Conservation (phyloP, 2,329 filamentous ascomycete genomes). For the Sarocladiaceae sp. region DNA sequence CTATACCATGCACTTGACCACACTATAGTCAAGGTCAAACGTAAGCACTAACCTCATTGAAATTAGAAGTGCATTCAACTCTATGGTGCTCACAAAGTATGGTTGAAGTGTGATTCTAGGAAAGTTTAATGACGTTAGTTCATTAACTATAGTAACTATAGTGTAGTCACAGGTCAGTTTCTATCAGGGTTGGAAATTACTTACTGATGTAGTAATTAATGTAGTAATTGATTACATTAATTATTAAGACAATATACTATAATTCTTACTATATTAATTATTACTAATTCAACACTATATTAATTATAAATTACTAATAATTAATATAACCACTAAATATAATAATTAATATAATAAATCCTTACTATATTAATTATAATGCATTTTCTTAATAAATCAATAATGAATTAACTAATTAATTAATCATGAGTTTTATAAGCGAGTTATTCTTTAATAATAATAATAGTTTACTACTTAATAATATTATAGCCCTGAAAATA, state of each 20-base stretch:
- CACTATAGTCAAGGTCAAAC: too few relatives aligned
- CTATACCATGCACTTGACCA: too few relatives aligned
- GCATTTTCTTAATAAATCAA: neutral
- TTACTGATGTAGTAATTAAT: neutral
- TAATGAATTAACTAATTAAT: neutral
- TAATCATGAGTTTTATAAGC: neutral
- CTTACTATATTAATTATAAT: neutral
- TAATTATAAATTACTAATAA: neutral
- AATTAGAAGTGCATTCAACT: too few relatives aligned
- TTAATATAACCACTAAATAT: neutral
- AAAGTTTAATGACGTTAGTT: too few relatives aligned
- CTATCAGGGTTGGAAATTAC: too few relatives aligned
- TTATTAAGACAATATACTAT: neutral
- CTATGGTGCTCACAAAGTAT: too few relatives aligned
- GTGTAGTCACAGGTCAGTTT: neutral
- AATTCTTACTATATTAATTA: neutral
- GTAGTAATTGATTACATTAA: neutral
- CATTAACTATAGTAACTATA: too few relatives aligned
- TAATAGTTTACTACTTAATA: neutral
- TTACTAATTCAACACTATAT: neutral
- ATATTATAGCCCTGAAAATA: too few relatives aligned
- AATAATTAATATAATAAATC: neutral
- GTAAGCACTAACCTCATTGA: too few relatives aligned
- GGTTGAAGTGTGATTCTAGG: too few relatives aligned
- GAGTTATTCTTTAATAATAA: neutral